Conservation (phyloP, 202 grass and related monocot genomes). For the Panicum hallii region DNA sequence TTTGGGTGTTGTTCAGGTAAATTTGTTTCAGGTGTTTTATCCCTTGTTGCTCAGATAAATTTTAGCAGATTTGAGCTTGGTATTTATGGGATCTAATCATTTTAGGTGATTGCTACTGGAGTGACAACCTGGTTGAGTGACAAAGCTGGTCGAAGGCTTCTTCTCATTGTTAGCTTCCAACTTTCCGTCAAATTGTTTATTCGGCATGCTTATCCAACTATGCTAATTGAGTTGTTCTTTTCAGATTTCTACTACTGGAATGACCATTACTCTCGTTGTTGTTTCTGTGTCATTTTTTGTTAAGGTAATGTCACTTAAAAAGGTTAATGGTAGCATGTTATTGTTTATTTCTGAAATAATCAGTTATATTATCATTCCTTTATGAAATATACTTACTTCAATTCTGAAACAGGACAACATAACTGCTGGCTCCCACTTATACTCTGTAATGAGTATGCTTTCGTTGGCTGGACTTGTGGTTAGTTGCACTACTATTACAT, state of each 20-base stretch:
- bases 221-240: conserved; percentile 35
- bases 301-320: conserved; percentile 54
- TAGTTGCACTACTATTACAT: conserved; percentile 46
- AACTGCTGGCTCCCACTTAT: conserved; percentile 57
- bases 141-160: conserved; percentile 69
- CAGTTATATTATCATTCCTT: conserved; percentile 7
- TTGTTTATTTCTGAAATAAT: conserved; percentile 38
- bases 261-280: conserved; percentile 62
- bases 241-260: conserved; percentile 65
- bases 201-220: not conserved
- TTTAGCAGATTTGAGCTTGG: conserved; percentile 20
- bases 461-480: conserved; percentile 77
- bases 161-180: conserved; percentile 70
- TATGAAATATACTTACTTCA: conserved; percentile 28
- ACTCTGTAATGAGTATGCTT: conserved; percentile 66
- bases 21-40: conserved; percentile 27
- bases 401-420: conserved; percentile 57
- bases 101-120: conserved; percentile 77
- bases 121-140: conserved; percentile 73
- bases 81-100: conserved; percentile 29
- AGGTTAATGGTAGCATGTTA: conserved; percentile 17
- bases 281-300: conserved; percentile 79
- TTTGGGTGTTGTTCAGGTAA: conserved; percentile 69
- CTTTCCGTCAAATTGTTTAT: conserved; percentile 24
- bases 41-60: conserved; percentile 18